Evolutionary conservation across 345 rosid species (phyloP).

Genomic region (Lumnitzera littorea): DNA sequence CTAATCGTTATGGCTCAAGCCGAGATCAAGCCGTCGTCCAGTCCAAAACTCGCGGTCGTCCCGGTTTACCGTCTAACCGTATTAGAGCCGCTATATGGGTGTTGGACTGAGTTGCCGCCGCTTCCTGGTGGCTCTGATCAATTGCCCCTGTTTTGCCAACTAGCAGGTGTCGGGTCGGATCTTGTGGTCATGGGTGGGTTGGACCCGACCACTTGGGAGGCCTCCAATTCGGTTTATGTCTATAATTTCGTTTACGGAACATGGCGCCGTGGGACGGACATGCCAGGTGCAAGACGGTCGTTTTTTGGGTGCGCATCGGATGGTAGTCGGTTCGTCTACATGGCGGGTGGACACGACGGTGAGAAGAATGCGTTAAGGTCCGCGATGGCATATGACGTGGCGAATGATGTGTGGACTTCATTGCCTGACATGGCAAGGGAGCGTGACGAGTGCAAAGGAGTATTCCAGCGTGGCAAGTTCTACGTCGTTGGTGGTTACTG

Average conservation of each 20-base stretch:
- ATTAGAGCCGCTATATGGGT: slow-evolving; percentile 43
- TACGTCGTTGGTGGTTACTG: slow-evolving; percentile 63
- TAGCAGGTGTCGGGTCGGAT: slow-evolving; percentile 48
- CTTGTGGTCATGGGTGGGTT: slow-evolving; percentile 69
- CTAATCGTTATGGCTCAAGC: slow-evolving; percentile 7
- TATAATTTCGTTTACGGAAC: slow-evolving; percentile 37
- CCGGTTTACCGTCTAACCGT: slow-evolving; percentile 35
- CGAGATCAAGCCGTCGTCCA: not conserved
- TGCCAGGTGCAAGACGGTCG: slow-evolving; percentile 56
- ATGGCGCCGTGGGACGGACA: slow-evolving; percentile 56
- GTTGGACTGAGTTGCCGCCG: slow-evolving; percentile 50
- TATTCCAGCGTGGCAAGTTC: slow-evolving; percentile 52
- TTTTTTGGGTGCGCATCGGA: slow-evolving; percentile 70
- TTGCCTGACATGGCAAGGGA: slow-evolving; percentile 65
- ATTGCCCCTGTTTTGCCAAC: slow-evolving; percentile 53
- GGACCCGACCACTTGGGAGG: slow-evolving; percentile 52
- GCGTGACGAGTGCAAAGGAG: slow-evolving; percentile 60
- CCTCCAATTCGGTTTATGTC: slow-evolving; percentile 37
- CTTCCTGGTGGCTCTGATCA: slow-evolving; percentile 36
- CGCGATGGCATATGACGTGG: slow-evolving; percentile 45
- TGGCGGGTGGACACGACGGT: slow-evolving; percentile 70
- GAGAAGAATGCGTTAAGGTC: slow-evolving; percentile 62
- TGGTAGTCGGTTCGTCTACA: slow-evolving; percentile 42
- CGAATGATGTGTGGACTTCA: slow-evolving; percentile 34
- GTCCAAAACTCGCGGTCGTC: slow-evolving; percentile 14